Base-by-base conservation (phyloP, 2,329 filamentous ascomycete genomes). In the Fusarium torreyae region DNA sequence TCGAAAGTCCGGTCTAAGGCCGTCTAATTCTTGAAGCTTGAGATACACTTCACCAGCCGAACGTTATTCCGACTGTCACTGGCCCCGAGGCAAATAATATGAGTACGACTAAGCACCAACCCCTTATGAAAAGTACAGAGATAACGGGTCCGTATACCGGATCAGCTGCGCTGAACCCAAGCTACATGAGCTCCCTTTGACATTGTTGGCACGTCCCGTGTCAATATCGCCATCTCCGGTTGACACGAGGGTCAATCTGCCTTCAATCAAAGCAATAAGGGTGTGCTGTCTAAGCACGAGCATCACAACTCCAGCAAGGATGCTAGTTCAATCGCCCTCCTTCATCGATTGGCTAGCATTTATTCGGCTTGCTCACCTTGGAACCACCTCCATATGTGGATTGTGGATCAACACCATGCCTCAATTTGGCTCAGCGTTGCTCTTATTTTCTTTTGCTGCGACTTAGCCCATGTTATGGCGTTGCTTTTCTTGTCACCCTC, bases 211-310 rank as follows among this genome's bases (percentile, higher is more conserved):
- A 73, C 63, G 70, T 70, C 44, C 72, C 72, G 66, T 74, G 48
- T 60, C 68, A 73, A 63, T 54, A 69, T 71, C 66, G 66, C 70
- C 56, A 55, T 74, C 72, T 61, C 72, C 70, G 72, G 49, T 53
- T 60, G 63, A 70, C 60, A 67, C 69, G 63, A 67, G 63, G 63
- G 63, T 55, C 68, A 63, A 58, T 56, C 45, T 70, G 44, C 55
- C 49, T 52, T 40, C 48, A 57, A 68, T 60, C 40, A 55, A 71
- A 38, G 52, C 52, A 70, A 58, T 15, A 57, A 59, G 43, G 28
- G 53, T 43, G 52, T 44, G 52, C 33, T 45, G 33, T 50, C 26
- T 26, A 53, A 70, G 63, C 43, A 62, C 57, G 48, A 70, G 49
- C 57, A 54, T 57, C 44, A 42, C 55, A 58, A 59, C 57, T 59